A percentile compares a stretch with the other conserved stretches of the same genome.
Conservation (phyloP, 2,329 filamentous ascomycete species). For the Xylariaceae sp. region DNA sequence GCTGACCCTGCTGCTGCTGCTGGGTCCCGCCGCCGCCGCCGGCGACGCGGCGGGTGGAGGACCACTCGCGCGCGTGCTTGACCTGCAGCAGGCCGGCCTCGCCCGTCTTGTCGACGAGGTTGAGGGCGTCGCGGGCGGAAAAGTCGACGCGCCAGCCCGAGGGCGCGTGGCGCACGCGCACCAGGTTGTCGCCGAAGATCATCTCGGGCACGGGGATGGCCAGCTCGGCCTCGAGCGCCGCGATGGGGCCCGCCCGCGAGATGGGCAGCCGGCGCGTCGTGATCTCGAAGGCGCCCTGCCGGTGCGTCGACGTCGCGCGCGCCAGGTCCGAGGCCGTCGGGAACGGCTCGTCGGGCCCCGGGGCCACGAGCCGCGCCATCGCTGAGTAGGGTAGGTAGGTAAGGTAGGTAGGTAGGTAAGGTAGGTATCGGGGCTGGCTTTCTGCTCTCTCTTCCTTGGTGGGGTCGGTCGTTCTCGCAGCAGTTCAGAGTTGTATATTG, state of each 20-base stretch:
- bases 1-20: too few species aligned
- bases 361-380: too few species aligned
- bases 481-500: too few species aligned
- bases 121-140: slow-evolving; percentile 78
- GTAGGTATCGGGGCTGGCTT: too few species aligned
- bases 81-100: slow-evolving; percentile 78
- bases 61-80: slow-evolving; percentile 85
- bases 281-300: slow-evolving; percentile 63
- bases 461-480: too few species aligned
- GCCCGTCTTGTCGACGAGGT: slow-evolving; percentile 90
- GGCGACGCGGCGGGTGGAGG: slow-evolving; percentile 58
- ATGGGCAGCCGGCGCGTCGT: slow-evolving; percentile 87
- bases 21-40: slow-evolving; percentile 62
- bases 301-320: slow-evolving; percentile 48
- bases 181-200: slow-evolving; percentile 96
- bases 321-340: slow-evolving; percentile 42
- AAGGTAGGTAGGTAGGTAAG: too few species aligned
- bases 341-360: slow-evolving; percentile 48
- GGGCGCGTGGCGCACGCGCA: slow-evolving; percentile 64
- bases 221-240: slow-evolving; percentile 69
- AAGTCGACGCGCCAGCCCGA: slow-evolving; percentile 76
- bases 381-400: too few species aligned
- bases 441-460: too few species aligned
- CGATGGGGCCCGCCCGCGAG: slow-evolving; percentile 84
- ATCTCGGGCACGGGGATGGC: slow-evolving; percentile 91